Base-by-base conservation (phyloP, 352 stramenopile species). In the Phytopythium sindhum region DNA sequence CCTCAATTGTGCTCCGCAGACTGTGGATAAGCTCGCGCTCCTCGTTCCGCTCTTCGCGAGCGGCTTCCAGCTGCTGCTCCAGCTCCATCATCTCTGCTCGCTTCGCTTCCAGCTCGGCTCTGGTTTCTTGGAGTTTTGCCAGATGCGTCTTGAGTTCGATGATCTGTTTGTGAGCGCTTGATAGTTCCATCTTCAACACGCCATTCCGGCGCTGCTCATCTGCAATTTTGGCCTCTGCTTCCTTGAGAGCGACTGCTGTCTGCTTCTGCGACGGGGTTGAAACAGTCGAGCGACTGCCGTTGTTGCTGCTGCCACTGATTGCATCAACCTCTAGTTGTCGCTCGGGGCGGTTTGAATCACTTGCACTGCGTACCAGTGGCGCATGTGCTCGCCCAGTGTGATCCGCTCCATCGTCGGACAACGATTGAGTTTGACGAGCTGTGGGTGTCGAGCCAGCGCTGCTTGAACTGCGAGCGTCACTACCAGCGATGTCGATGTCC, bases 11-110 rank as follows among this genome's bases (percentile, higher is more conserved):
- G 28, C 80, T 68, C 23, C 75, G 77, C 11, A 91, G 66, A 42
- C 81, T 91, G 60, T 88, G 61, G 60, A 89, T 86, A 37, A 91
- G 54, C 21, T 79, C 69, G 14, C 69, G 69, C 37, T 88, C 79
- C 54, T 91, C 81, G 15, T 53, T 54, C 12, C 75, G 61, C 42
- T 91, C 81, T 42, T 80, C 68, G 29, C 65, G 66, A 7, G 76
- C 66, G 44, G 73, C 63, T 15, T 80, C 67, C 1, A 74, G 29
- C 19, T 81, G 70, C 21, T 77, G 54, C 57, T 87, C 72, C 2
- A 83, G 42, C 4, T 67, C 57, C 0, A 60, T 50, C 21, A 86
- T 71, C 0, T 71, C 57, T 31, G 11, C 41, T 29, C 41, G 24
- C 5, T 6, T 24, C 24, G 19, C 56, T 37, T 61, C 41, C 24